Conservation (phyloP, 208 protist species). For the Leishmania arabica region DNA sequence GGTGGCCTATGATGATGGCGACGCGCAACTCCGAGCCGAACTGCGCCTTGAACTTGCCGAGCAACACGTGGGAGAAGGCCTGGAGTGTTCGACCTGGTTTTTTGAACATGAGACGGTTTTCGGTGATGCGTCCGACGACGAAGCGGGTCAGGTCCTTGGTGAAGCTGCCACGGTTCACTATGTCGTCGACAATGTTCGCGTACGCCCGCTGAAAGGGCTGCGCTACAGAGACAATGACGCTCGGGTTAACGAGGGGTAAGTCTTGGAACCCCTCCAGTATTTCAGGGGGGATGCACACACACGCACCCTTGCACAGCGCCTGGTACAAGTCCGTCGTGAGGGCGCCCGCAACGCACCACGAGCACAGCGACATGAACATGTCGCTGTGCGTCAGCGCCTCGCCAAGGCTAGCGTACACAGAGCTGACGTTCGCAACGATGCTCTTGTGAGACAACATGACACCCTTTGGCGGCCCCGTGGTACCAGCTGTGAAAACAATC, state of each 20-base stretch:
- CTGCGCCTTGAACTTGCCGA: slow-evolving; percentile 91
- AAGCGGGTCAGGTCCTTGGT: slow-evolving; percentile 85
- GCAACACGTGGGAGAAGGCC: slow-evolving; percentile 69
- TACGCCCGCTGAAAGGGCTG: slow-evolving; percentile 88
- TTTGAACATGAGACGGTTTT: slow-evolving; percentile 87
- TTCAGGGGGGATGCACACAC: slow-evolving; percentile 87
- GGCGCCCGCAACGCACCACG: slow-evolving; percentile 87
- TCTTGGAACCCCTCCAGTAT: slow-evolving; percentile 89
- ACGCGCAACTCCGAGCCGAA: slow-evolving; percentile 88
- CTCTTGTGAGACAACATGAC: slow-evolving; percentile 95
- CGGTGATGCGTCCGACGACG: slow-evolving; percentile 85
- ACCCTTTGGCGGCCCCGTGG: slow-evolving; percentile 93
- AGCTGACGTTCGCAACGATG: slow-evolving; percentile 90
- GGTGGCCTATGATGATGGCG: slow-evolving; percentile 82
- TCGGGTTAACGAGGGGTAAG: slow-evolving; percentile 83
- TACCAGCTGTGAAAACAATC: slow-evolving; percentile 92
- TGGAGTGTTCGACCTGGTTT: slow-evolving; percentile 76
- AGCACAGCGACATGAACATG: slow-evolving; percentile 92
- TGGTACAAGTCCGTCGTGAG: slow-evolving; percentile 87
- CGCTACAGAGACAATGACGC: slow-evolving; percentile 83
- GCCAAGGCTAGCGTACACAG: slow-evolving; percentile 80
- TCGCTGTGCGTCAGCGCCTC: slow-evolving; percentile 86
- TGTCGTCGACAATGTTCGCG: slow-evolving; percentile 89
- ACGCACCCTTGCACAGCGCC: slow-evolving; percentile 86
- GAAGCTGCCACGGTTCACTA: slow-evolving; percentile 79